Base-by-base conservation (phyloP, 345 rosid species). In the Kernera saxatilis region DNA sequence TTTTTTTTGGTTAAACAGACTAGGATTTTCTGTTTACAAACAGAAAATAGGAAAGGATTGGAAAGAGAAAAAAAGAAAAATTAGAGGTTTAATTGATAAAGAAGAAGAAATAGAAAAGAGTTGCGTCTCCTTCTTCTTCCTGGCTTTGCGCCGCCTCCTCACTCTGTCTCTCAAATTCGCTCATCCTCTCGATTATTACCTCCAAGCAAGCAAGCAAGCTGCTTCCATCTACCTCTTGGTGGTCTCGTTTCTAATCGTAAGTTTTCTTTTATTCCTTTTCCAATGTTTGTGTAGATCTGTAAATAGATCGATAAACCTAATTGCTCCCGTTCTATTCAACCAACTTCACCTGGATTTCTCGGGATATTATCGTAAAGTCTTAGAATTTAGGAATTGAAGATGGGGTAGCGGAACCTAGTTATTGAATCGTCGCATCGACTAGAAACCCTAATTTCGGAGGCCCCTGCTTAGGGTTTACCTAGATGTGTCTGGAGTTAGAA, bases 371-470 rank as follows among this genome's bases (percentile, higher is more conserved):
- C 33, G 39, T 7, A 1, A 54, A 8, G 3, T 53, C 17, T 53
- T 53, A 2, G 9, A 25, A 23, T 49, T 56, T 41, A 58, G 22
- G 23, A 32, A 40, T 41, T 40, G 2, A 29, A 21, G 0, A 71
- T n/a, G 27, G 1, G 53, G 13, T 62, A 71, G 33, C 27, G 7
- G 25, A 45, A 14, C 59, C 26, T 49, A 23, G 43, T 39, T 6
- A 5, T 9, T 1, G 48, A 50, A 36, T 67, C 40, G 14, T 13
- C 18, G 12, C 2, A 17, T 64, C 50, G 8, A 23, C n/a, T 56
- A 64, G 50, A 64, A 71, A 33, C 70, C 70, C 76, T 72, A 63
- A 52, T 64, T 55, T 65, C 1, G 8, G 27, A 45, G 41, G 4
- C n/a, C 22, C 15, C 23, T 33, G 43, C 36, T 36, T 73, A 64